Percentiles rank a stretch among this genome's conserved stretches.
Conservation (phyloP, 2,329 filamentous ascomycete genomes). For the Emmonsiellopsis sp. region DNA sequence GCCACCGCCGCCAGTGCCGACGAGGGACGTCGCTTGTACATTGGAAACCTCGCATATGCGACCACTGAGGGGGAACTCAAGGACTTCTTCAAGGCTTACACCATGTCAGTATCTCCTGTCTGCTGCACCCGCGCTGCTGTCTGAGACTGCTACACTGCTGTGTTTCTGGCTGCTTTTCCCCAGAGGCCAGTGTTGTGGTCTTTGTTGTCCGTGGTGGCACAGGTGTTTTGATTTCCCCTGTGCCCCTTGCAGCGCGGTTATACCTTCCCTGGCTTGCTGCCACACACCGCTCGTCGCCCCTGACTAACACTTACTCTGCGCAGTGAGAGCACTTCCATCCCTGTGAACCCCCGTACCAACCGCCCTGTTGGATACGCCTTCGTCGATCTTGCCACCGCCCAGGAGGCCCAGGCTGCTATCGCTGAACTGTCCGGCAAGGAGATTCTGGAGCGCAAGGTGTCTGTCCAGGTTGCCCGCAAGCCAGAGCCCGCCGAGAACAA, state of each 20-base stretch:
- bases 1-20: slow-evolving; percentile 94
- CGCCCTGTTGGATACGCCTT: slow-evolving; percentile 98
- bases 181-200: too few relatives aligned
- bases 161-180: too few relatives aligned
- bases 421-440: slow-evolving; percentile 92
- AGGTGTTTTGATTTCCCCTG: background rate
- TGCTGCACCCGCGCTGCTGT: background rate
- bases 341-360: slow-evolving; percentile 97
- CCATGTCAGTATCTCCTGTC: slow-evolving; percentile 66
- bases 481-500: slow-evolving; percentile 78
- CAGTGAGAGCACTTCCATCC: slow-evolving; percentile 97
- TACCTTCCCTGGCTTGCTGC: background rate
- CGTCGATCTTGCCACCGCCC: slow-evolving; percentile 90
- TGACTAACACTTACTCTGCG: slow-evolving; percentile 3
- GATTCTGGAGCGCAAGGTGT: slow-evolving; percentile 97
- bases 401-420: slow-evolving; percentile 92
- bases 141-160: background rate
- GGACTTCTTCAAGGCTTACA: slow-evolving; percentile 99
- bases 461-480: slow-evolving; percentile 96
- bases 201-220: background rate
- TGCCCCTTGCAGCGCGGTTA: background rate
- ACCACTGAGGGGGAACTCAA: slow-evolving; percentile 99
- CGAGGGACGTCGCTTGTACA: slow-evolving; percentile 98
- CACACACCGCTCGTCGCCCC: background rate
- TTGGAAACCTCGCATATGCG: slow-evolving; percentile 99